Conservation (phyloP, 2,329 filamentous ascomycete species). For the Cercospora sojina region DNA sequence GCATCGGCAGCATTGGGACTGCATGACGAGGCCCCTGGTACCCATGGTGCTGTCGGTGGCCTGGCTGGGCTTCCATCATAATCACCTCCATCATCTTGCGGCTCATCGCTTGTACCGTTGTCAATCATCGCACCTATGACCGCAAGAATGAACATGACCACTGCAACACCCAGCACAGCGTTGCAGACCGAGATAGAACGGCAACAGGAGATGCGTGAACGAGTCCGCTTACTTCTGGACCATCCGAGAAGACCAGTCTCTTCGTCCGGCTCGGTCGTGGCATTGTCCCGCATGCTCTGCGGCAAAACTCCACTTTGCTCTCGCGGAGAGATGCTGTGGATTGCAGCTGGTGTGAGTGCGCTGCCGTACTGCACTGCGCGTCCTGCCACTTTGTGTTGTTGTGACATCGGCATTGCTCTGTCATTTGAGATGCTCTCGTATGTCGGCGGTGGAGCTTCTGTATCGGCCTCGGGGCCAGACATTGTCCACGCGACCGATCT, state of each 20-base stretch:
- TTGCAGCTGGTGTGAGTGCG: not conserved
- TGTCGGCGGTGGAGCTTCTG: slow-evolving; percentile 30
- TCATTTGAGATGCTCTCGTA: slow-evolving; percentile 23
- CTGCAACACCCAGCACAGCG: slow-evolving; percentile 16
- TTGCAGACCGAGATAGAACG: slow-evolving; percentile 18
- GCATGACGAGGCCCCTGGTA: slow-evolving; percentile 17
- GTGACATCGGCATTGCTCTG: not conserved
- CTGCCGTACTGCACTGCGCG: slow-evolving; percentile 1
- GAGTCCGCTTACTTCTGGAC: not conserved
- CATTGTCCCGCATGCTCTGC: slow-evolving; percentile 26
- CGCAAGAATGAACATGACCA: slow-evolving; percentile 1
- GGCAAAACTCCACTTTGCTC: slow-evolving; percentile 5
- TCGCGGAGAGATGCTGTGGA: slow-evolving; percentile 20
- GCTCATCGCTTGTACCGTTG: not conserved
- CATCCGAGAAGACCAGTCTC: slow-evolving; percentile 21
- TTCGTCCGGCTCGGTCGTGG: slow-evolving; percentile 7
- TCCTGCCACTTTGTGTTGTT: not conserved
- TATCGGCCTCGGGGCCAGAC: slow-evolving; percentile 12
- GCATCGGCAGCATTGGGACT: slow-evolving; percentile 15
- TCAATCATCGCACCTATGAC: not conserved
- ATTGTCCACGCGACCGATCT: slow-evolving; percentile 21
- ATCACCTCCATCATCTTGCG: not conserved
- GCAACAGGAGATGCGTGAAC: slow-evolving; percentile 2
- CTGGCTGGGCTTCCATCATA: not conserved
- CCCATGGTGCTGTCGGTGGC: slow-evolving; percentile 4